A percentile compares a stretch with the other conserved stretches of the same genome.
Evolutionary conservation across 441 rosid species (phyloP).

Genomic region (Euphorbia corollata): DNA sequence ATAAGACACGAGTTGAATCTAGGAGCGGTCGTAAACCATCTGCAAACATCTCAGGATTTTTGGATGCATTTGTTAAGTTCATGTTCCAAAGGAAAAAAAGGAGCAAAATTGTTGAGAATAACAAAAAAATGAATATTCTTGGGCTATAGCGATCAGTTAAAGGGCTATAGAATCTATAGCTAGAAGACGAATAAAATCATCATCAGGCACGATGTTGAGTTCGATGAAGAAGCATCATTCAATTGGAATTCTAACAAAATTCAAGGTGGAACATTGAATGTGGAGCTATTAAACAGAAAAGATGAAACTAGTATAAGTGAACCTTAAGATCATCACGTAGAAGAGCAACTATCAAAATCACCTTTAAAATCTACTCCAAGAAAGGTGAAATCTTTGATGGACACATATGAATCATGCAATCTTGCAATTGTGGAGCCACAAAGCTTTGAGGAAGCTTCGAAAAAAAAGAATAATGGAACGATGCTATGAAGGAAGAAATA

Average conservation of each 20-base stretch:
- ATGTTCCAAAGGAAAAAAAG: neutral
- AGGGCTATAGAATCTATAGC: conserved; percentile 7
- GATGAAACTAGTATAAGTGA: neutral
- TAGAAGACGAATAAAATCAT: conserved; percentile 6
- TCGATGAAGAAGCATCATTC: neutral
- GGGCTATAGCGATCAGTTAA: neutral
- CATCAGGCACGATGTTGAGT: conserved; percentile 3
- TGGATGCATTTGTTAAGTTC: neutral
- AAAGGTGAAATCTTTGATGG: neutral
- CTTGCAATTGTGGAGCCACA: neutral
- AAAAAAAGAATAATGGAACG: neutral
- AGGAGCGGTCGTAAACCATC: neutral
- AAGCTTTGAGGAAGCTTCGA: neutral
- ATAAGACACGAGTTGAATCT: neutral
- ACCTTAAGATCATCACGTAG: neutral
- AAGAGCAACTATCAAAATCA: neutral
- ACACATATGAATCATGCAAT: neutral
- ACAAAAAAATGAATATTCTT: neutral
- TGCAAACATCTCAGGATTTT: neutral
- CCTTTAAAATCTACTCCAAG: neutral
- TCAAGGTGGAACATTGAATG: neutral
- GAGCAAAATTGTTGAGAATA: neutral
- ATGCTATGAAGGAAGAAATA: neutral
- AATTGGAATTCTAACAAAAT: conserved; percentile 5
- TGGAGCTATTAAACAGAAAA: no score